phyloP scores from a whole-genome alignment of 2,329 filamentous ascomycete species.

The Stenocarpella maydis region DNA sequence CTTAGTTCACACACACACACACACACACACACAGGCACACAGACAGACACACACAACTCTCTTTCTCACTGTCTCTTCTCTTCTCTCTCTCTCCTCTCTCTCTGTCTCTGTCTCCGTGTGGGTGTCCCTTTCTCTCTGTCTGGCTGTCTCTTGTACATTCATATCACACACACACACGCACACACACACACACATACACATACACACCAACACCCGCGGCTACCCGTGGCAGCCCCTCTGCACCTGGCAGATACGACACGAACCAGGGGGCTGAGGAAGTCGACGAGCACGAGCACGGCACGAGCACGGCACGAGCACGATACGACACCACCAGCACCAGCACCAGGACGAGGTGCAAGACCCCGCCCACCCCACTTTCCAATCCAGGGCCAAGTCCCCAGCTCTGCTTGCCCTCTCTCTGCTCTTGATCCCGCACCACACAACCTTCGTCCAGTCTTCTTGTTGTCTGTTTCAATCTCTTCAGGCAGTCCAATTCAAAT shows the following conservation, averaged over 20 bases:
- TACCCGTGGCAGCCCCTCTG: too few species aligned
- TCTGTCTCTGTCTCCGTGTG: too few species aligned
- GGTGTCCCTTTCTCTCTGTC: too few species aligned
- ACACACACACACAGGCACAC: background rate
- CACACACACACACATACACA: too few species aligned
- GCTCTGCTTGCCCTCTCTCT: conserved; percentile 20
- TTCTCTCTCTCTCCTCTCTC: too few species aligned
- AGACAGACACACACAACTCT: too few species aligned
- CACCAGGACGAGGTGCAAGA: conserved; percentile 9
- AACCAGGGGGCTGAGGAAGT: conserved; percentile 12
- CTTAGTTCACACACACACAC: background rate
- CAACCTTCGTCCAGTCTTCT: conserved; percentile 11
- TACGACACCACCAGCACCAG: conserved; percentile 4
- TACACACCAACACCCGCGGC: too few species aligned
- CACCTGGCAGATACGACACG: background rate
- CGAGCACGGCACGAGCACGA: conserved; percentile 3
- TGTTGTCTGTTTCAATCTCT: conserved; percentile 7
- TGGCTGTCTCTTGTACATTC: too few species aligned
- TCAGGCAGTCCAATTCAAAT: conserved; percentile 9
- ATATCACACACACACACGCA: too few species aligned
- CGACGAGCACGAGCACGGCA: conserved; percentile 5
- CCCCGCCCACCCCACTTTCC: conserved; percentile 31
- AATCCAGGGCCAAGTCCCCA: conserved; percentile 26
- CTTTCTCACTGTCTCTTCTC: too few species aligned
- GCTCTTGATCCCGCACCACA: conserved; percentile 14